Conservation (phyloP, 192 early-diverging fungal species). For the Thamnidium elegans region DNA sequence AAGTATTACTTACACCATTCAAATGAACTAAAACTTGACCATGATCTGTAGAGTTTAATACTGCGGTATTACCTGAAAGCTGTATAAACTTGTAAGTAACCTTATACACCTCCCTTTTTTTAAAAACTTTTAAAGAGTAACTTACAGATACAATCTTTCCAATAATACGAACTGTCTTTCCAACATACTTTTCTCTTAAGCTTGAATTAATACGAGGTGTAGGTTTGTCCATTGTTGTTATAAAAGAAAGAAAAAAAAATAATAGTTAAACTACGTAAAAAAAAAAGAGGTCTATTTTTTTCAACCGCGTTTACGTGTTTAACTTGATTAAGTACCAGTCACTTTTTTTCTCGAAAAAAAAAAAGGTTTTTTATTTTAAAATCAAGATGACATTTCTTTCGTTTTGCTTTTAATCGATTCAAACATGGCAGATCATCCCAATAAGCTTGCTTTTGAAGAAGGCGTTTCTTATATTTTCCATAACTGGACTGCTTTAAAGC, state of each 20-base stretch:
- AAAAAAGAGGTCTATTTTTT: not conserved
- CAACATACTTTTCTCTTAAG: constrained; percentile 29
- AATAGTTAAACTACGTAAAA: not conserved
- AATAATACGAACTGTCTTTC: constrained; percentile 21
- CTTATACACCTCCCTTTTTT: not conserved
- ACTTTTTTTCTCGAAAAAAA: too few relatives aligned
- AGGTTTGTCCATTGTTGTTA: constrained; percentile 30
- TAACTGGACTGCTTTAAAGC: constrained; percentile 68
- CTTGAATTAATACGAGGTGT: constrained; percentile 35
- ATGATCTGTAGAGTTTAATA: constrained; percentile 32
- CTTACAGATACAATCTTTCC: constrained; percentile 35
- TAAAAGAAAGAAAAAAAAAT: not conserved
- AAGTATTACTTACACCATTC: constrained; percentile 19
- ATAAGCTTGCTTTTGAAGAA: constrained; percentile 54
- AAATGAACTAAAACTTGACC: constrained; percentile 34
- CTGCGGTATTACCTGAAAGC: constrained; percentile 27
- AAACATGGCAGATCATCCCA: constrained; percentile 38
- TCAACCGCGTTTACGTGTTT: too few relatives aligned
- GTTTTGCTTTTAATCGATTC: not conserved
- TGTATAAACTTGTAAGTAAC: not conserved
- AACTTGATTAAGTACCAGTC: too few relatives aligned
- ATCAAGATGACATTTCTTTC: not conserved
- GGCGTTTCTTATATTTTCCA: constrained; percentile 60
- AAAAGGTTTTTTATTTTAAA: too few relatives aligned
- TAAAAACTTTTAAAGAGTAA: not conserved